Base-by-base conservation (phyloP, 768 basidiomycete genomes). In the Termitomyces sp. region DNA sequence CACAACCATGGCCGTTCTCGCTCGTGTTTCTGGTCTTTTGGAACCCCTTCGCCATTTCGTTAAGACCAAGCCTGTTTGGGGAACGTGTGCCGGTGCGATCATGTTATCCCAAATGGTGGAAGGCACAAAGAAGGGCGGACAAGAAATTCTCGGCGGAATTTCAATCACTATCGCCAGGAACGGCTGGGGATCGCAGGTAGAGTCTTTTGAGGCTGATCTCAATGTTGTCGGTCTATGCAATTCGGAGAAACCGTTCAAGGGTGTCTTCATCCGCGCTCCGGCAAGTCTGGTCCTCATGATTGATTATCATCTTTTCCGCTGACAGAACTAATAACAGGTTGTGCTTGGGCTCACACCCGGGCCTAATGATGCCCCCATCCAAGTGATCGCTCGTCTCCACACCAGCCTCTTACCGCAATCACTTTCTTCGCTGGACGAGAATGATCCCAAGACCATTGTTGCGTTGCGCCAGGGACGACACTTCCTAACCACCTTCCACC, bases 71-170 rank as follows among this genome's bases (percentile, higher is more conserved):
- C 86, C 92, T 0, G 83, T 94, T 2, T 98, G 94, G 94, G 95
- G 95, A 3, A 97, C 94, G 0, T 98, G 95, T 71, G 95, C 95
- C 0, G 95, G 96, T 12, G 94, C 94, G 42, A 97, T 98, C 54
- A 76, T 98, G 20, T 81, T 98, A 47, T 82, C 94, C 2, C 79
- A 87, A 61, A 73, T 78, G 13, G 82, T 92, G 3, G 83, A 87
- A 45, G 87, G 88, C 45, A 82, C 86, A 3, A 94, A 93, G 75
- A 87, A 85, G 65, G 91, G 90, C 32, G 93, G 93, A 1, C 94
- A 96, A 69, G 90, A 94, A 64, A 78, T 94, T 14, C 73, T 96
- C 12, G 86, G 86, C 32, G 93, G 88, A 8, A 82, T 97, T 65
- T 83, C 86, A 4, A 79, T 96, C 60, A 84, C 82, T 5, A 86